phyloP scores from a whole-genome alignment of 2,329 filamentous ascomycete genomes.

The Nemania bipapillata region DNA sequence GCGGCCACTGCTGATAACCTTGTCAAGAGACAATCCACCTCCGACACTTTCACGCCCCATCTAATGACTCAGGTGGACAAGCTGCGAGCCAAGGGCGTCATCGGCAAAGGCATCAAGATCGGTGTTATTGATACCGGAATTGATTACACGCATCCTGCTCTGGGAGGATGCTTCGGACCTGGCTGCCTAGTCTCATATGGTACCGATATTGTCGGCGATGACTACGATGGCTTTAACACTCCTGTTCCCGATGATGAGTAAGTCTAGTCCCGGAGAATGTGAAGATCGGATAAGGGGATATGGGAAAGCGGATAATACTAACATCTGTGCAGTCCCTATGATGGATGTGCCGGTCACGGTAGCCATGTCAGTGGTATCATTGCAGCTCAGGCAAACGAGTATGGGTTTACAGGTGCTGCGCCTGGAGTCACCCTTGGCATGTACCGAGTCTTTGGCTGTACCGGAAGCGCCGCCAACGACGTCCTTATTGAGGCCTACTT shows the following conservation, averaged over 20 bases:
- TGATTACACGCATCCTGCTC: conserved; percentile 71
- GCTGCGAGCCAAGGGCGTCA: conserved; percentile 60
- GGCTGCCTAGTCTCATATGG: conserved; percentile 69
- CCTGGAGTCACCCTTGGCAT: conserved; percentile 66
- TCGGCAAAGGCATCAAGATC: conserved; percentile 64
- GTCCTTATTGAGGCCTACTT: conserved; percentile 69
- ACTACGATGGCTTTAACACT: conserved; percentile 55
- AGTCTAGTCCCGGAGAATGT: conserved; percentile 7
- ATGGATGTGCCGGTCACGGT: conserved; percentile 68
- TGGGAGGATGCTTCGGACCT: conserved; percentile 71
- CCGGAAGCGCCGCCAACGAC: conserved; percentile 58
- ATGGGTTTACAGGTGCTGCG: conserved; percentile 68
- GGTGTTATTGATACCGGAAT: conserved; percentile 67
- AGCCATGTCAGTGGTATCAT: conserved; percentile 71
- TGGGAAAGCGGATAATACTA: conserved; percentile 1
- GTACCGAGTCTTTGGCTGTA: conserved; percentile 69
- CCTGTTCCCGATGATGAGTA: conserved; percentile 48
- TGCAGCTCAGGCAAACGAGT: conserved; percentile 65
- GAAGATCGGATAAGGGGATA: too few species aligned
- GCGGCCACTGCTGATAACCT: conserved; percentile 42
- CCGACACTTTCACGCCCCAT: conserved; percentile 61
- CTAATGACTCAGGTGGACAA: conserved; percentile 67
- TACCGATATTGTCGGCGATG: conserved; percentile 60
- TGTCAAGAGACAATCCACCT: conserved; percentile 50
- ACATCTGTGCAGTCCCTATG: conserved; percentile 60